Evolutionary conservation across 169 alveolate genomes (phyloP), one percentile per base, ranked within the genome.

Genomic region (Cryptosporidium andersoni): DNA sequence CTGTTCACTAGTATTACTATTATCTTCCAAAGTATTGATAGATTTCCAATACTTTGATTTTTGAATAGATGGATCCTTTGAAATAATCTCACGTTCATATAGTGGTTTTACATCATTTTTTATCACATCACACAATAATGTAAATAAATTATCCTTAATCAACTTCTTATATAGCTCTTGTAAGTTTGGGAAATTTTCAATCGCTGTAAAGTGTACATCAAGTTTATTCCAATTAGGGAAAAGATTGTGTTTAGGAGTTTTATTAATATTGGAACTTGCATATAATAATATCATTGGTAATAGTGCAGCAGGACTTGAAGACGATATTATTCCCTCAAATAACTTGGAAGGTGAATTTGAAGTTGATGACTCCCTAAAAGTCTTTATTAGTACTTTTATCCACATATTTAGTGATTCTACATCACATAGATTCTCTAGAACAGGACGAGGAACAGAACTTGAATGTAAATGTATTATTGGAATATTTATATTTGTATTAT

Each of bases 151-250:
- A 37, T 74, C 85, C 40, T 34, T 74, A 4, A 74, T 56, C 43
- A 74, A 39, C 25, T 74, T 74, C 49, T 47, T 45, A 25, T 74
- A 74, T 36, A 74, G 51, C 16, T 74, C 67, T 34, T 74, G 85
- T 25, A 74, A 37, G 36, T 74, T 74, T 58, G 85, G 85, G 40
- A 74, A 68, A 11, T 74, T 74, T 74, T 74, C 85, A 58, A 74
- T 43, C 16, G 74, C 55, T 7, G 85, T 74, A 58, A 74, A 74
- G n/a, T 74, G 85, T n/a, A 74, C 37, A 48, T 74, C 85, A n/a
- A 48, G 45, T 36, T 43, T 58, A 34, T 74, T 74, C 85, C 85
- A 74, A n/a, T 42, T 74, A 47, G 48, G 55, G 37, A 2, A 74
- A 4, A 74, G 51, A 39, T 25, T 74, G 37, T 74, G 43, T 56